Base-by-base conservation (phyloP, 148 eudicot genomes). In the Pouteria glomerata region DNA sequence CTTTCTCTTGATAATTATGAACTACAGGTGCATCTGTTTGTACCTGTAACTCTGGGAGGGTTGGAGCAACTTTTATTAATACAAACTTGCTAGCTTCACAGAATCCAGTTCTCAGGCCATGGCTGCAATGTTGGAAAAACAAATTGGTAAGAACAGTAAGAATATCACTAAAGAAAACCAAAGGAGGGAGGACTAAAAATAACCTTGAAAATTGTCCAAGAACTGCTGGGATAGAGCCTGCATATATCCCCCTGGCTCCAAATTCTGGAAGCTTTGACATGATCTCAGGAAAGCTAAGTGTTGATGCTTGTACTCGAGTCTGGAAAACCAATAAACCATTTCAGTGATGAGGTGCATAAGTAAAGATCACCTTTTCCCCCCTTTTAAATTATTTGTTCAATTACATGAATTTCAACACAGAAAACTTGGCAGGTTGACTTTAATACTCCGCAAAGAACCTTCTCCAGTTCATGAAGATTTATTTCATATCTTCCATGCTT, bases 201-300 rank as follows among this genome's bases (percentile, higher is more conserved):
- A 69, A 94, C 98, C 98, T 94, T 34, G 98, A 87, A 83, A 94
- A 94, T 66, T 94, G 98, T 73, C 98, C 98, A 44, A 87, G 84
- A 77, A 95, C 88, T 60, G 98, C 97, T 39, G 98, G 98, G 78
- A 95, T 69, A 34, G 89, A 89, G 69, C 98, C 98, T 75, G 92
- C 82, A 74, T 95, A 95, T 63, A 95, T 76, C 26, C 91, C 92
- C 52, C 75, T 83, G 67, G 79, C 91, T 78, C 98, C 97, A 81
- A 91, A 84, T 73, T 95, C 75, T 10, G 97, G 98, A 72, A 95
- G 81, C 79, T 88, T 88, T 51, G 98, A 81, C 63, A 91, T 76
- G 55, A 95, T 85, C 76, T 95, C 93, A 4, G 93, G 96, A 73
- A 95, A 91, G 67, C 85, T 77, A 55, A 88, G 85, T 15, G 93